These are phyloP conservation scores for Colletotrichum destructivum DNA, from an alignment of 2,329 filamentous ascomycete genomes.

Conservation along the genomic window DNA sequence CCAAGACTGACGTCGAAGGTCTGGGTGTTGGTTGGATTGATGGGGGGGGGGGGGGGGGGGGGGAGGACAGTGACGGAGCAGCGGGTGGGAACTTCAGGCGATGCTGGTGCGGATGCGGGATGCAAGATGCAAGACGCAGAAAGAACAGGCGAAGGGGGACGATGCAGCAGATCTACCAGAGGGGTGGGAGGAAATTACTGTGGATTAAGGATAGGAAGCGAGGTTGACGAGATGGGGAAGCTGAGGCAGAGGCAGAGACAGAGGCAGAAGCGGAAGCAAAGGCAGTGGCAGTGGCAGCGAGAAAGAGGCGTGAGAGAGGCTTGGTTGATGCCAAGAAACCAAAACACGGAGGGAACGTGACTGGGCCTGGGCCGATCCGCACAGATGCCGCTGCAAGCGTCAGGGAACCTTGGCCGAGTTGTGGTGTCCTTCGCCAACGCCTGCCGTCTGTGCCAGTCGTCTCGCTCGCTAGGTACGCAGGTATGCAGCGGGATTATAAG, in stretches of 20 bases:
- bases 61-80: conserved; percentile 8
- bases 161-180: background rate
- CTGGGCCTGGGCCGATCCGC: conserved; percentile 1
- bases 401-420: background rate
- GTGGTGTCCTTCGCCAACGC: background rate
- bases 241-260: background rate
- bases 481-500: background rate
- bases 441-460: background rate
- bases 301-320: conserved; percentile 14
- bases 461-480: background rate
- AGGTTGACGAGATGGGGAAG: background rate
- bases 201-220: background rate
- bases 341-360: conserved; percentile 5
- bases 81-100: background rate
- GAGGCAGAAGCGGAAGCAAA: background rate
- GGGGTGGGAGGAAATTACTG: background rate
- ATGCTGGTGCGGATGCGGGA: background rate
- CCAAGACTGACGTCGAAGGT: conserved; percentile 32
- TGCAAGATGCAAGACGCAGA: background rate
- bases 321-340: conserved; percentile 24
- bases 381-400: conserved; percentile 29
- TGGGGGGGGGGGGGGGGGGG: conserved; percentile 20
- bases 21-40: conserved; percentile 1
- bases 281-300: background rate
- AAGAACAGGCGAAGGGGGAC: conserved; percentile 10